phyloP scores from a whole-genome alignment of 208 protist species.

The Chromosphaera perkinsii region DNA sequence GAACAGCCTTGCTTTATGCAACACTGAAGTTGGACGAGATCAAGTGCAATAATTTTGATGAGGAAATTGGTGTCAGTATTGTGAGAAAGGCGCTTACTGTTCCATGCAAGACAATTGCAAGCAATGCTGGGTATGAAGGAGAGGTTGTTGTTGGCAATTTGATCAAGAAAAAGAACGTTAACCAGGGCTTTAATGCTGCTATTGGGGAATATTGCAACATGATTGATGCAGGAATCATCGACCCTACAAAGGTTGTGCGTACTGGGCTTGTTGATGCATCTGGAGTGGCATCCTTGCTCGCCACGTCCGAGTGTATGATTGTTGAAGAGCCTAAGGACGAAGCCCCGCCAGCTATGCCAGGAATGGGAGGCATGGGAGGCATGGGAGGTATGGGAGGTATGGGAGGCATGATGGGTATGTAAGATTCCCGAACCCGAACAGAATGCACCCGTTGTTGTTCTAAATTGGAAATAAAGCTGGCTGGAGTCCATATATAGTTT shows the following conservation, averaged over 20 bases:
- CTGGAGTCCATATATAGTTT: too few relatives aligned
- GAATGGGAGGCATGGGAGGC: conserved; percentile 17
- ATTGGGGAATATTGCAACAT: conserved; percentile 91
- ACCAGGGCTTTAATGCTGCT: conserved; percentile 84
- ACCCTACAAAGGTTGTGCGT: conserved; percentile 97
- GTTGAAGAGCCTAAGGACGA: conserved; percentile 12
- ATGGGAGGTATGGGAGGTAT: conserved; percentile 16
- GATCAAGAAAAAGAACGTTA: conserved; percentile 61
- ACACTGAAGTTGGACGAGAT: conserved; percentile 67
- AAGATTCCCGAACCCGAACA: too few relatives aligned
- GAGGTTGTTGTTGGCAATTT: conserved; percentile 93
- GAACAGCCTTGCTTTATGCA: conserved; percentile 80
- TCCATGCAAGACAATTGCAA: conserved; percentile 67
- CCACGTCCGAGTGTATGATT: conserved; percentile 63
- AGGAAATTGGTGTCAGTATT: conserved; percentile 89
- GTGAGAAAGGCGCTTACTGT: conserved; percentile 68
- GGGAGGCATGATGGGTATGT: too few relatives aligned
- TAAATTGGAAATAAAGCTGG: too few relatives aligned
- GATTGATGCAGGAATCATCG: conserved; percentile 96
- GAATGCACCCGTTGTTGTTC: too few relatives aligned
- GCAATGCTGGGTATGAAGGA: conserved; percentile 94
- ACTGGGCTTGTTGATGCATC: conserved; percentile 87
- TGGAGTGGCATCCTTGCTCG: conserved; percentile 93
- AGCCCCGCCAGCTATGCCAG: not conserved
- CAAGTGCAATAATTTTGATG: conserved; percentile 76